These are phyloP conservation scores for Hyaloscypha finlandica DNA, from an alignment of 495 filamentous ascomycete genomes.

Conservation along the genomic window DNA sequence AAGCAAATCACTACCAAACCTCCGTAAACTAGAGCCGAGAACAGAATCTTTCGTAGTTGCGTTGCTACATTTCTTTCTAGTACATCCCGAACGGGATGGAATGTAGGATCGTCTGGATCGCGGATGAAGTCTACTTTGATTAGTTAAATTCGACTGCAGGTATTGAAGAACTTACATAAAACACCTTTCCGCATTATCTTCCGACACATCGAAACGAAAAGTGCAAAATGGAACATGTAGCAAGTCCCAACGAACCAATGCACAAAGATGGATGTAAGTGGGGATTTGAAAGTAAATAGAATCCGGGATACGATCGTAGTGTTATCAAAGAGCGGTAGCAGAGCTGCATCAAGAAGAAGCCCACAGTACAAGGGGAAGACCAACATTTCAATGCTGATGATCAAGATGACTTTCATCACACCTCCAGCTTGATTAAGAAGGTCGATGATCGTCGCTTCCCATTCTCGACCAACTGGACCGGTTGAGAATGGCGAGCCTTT, in stretches of 20 bases:
- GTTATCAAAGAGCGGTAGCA: slow-evolving; percentile 84
- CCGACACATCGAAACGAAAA: slow-evolving; percentile 98
- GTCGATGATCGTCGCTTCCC: slow-evolving; percentile 80
- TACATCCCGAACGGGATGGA: slow-evolving; percentile 96
- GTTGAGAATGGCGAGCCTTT: slow-evolving; percentile 66
- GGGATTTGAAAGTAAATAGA: slow-evolving; percentile 71
- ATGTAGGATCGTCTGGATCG: slow-evolving; percentile 97
- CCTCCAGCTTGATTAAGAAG: slow-evolving; percentile 88
- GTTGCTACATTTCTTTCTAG: slow-evolving; percentile 90
- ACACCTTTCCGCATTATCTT: slow-evolving; percentile 95
- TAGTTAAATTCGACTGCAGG: slow-evolving; percentile 1
- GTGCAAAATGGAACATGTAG: slow-evolving; percentile 99
- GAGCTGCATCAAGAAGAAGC: slow-evolving; percentile 81
- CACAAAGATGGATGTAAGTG: slow-evolving; percentile 87
- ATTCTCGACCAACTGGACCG: slow-evolving; percentile 64
- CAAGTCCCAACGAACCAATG: slow-evolving; percentile 99
- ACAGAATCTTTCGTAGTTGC: slow-evolving; percentile 93
- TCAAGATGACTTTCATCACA: slow-evolving; percentile 96
- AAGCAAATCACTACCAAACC: slow-evolving; percentile 90
- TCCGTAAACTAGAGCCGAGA: slow-evolving; percentile 94
- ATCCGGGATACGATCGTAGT: slow-evolving; percentile 75
- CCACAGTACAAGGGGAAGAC: slow-evolving; percentile 96
- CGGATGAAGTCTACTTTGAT: slow-evolving; percentile 84
- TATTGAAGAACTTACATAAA: slow-evolving; percentile 64
- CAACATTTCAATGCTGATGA: slow-evolving; percentile 99